Conservation (phyloP, 768 basidiomycete genomes). For the Xanthoconium stramineum region DNA sequence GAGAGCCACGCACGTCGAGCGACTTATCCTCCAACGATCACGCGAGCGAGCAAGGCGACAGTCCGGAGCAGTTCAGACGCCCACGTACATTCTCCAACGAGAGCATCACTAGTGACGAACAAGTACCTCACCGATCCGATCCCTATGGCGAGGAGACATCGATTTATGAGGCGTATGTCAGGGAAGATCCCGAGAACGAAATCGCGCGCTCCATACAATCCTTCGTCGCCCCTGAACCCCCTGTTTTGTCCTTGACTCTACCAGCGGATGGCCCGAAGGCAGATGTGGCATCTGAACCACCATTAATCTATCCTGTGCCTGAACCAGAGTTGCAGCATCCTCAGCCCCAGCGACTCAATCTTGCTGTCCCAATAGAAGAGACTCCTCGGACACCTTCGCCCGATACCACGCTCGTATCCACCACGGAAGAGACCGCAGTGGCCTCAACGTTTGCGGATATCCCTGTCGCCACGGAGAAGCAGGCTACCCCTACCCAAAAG, state of each 20-base stretch:
- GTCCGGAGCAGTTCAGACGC: slow-evolving; percentile 37
- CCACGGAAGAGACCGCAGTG: slow-evolving; percentile 26
- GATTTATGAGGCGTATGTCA: slow-evolving; percentile 82
- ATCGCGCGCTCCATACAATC: slow-evolving; percentile 18
- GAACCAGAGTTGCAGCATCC: slow-evolving; percentile 58
- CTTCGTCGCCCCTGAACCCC: slow-evolving; percentile 19
- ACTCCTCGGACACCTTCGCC: slow-evolving; percentile 65
- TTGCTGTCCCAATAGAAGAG: slow-evolving; percentile 28
- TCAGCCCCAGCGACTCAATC: slow-evolving; percentile 52
- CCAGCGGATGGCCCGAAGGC: slow-evolving; percentile 14
- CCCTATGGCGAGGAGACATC: slow-evolving; percentile 78
- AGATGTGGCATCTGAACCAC: slow-evolving; percentile 20
- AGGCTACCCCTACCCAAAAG: slow-evolving; percentile 36
- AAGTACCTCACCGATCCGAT: slow-evolving; percentile 50
- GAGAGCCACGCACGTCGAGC: slow-evolving; percentile 62
- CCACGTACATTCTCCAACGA: slow-evolving; percentile 35
- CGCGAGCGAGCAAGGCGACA: slow-evolving; percentile 62
- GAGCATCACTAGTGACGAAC: slow-evolving; percentile 39
- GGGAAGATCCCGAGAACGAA: slow-evolving; percentile 51
- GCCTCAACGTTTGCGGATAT: slow-evolving; percentile 23
- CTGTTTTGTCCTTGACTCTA: slow-evolving; percentile 23
- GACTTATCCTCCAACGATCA: slow-evolving; percentile 57
- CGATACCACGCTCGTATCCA: slow-evolving; percentile 30
- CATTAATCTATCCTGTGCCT: slow-evolving; percentile 35
- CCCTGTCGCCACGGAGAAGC: slow-evolving; percentile 18